phyloP scores from a whole-genome alignment of 2,329 filamentous ascomycete genomes.

The Talaromyces sp. region DNA sequence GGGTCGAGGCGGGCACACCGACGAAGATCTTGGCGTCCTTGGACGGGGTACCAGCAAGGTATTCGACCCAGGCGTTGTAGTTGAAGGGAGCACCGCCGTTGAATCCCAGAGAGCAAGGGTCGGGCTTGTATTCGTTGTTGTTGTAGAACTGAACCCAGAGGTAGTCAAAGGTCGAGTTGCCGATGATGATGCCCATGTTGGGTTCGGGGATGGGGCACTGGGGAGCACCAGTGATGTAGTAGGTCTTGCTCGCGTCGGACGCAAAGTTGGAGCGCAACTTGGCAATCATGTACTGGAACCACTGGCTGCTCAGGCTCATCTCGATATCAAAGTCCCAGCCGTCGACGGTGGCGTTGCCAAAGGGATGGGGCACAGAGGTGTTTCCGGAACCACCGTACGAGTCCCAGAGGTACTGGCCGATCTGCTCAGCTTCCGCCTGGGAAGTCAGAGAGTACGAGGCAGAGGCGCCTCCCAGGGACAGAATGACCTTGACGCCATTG shows the following conservation, averaged over 20 bases:
- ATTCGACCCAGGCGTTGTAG: slow-evolving; percentile 41
- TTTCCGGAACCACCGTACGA: slow-evolving; percentile 40
- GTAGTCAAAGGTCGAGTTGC: slow-evolving; percentile 45
- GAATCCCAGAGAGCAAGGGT: slow-evolving; percentile 10
- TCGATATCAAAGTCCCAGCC: slow-evolving; percentile 52
- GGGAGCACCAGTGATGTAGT: slow-evolving; percentile 50
- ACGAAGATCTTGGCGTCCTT: slow-evolving; percentile 50
- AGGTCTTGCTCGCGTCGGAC: slow-evolving; percentile 29
- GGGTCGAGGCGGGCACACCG: slow-evolving; percentile 41
- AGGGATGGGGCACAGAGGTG: slow-evolving; percentile 35
- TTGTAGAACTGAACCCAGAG: slow-evolving; percentile 56
- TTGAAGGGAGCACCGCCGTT: slow-evolving; percentile 20
- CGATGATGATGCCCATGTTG: slow-evolving; percentile 42
- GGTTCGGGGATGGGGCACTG: slow-evolving; percentile 48
- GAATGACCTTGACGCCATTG: slow-evolving; percentile 40
- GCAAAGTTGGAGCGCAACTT: slow-evolving; percentile 41
- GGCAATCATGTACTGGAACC: slow-evolving; percentile 41
- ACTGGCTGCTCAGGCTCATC: slow-evolving; percentile 28
- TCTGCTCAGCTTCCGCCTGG: slow-evolving; percentile 34
- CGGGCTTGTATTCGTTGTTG: slow-evolving; percentile 36
- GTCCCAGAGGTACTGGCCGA: slow-evolving; percentile 39
- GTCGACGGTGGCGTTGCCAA: slow-evolving; percentile 44
- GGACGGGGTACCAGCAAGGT: slow-evolving; percentile 31
- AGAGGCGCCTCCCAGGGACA: slow-evolving; percentile 42
- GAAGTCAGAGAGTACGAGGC: slow-evolving; percentile 31